Conservation (phyloP, 2,329 filamentous ascomycete species). For the Colletotrichum sp. region DNA sequence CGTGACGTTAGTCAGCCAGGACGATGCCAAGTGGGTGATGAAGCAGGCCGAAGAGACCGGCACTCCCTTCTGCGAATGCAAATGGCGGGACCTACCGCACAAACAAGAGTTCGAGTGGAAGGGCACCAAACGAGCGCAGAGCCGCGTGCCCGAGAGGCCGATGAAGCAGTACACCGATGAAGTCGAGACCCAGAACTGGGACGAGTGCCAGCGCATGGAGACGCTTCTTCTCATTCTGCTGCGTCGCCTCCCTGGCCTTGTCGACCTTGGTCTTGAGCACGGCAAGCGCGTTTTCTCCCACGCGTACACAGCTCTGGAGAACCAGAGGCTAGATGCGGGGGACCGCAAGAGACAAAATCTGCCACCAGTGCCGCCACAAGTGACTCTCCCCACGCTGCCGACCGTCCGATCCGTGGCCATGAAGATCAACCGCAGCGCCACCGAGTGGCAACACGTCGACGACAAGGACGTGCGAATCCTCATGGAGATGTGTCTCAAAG, state of each 20-base stretch:
- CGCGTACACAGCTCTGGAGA: neutral
- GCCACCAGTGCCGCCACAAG: neutral
- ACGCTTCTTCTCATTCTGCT: neutral
- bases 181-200: neutral
- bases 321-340: neutral
- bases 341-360: neutral
- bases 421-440: neutral
- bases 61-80: neutral
- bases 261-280: neutral
- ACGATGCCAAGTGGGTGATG: neutral
- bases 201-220: neutral
- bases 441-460: neutral
- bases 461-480: neutral
- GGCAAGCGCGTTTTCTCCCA: neutral
- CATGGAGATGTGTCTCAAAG: neutral
- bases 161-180: neutral
- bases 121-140: neutral
- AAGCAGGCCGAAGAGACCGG: neutral
- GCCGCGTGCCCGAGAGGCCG: neutral
- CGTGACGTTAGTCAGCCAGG: rapidly evolving
- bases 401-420: neutral
- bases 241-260: neutral
- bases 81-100: rapidly evolving
- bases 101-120: neutral
- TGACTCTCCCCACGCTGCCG: neutral